Base-by-base conservation (phyloP, 1,139 yeast genomes). In the Yamadazyma oceani region DNA sequence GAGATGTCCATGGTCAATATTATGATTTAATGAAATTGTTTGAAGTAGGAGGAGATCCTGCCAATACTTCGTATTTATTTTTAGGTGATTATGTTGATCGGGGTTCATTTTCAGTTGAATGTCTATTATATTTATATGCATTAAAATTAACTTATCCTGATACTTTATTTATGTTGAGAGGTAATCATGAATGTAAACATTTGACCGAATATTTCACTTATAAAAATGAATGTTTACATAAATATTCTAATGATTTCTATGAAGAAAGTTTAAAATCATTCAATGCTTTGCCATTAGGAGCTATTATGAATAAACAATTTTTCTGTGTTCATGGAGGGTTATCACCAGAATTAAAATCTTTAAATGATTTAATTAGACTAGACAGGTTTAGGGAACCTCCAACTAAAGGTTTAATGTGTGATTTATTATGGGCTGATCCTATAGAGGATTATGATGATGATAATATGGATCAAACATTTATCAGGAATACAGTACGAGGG, bases 311-410 rank as follows among this genome's bases (percentile, higher is more conserved):
- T 65, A 82, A 83, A 47, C 97, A 92, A 61, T 90, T 92, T 52
- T 84, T 92, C 59, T 92, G 98, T 63, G 96, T 90, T 36, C 98
- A 90, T 59, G 98, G 97, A 38, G 97, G 97, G n/a, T 71, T 90
- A 16, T 86, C 96, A 11, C 97, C 96, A 3, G 95, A 88, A 39
- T 66, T 90, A 46, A 76, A 72, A 43, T 68, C 82, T 2, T 69
- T 88, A 35, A 82, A 82, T 38, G 97, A 90, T 56, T 64, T 92
- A 34, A 70, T 75, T 26, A 70, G 66, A 35, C 66, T 92, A 30
- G 81, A 90, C 60, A 73, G 98, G 45, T 92, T 90, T 66, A 73
- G 85, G 45, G 96, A 90, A 56, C 96, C 96, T 24, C 98, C 98
- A 7, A 85, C 96, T 3, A 79, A 82, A 45, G 98, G 98, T 0